phyloP scores from a whole-genome alignment of 2,329 filamentous ascomycete genomes.

The Fusarium dlaminii region DNA sequence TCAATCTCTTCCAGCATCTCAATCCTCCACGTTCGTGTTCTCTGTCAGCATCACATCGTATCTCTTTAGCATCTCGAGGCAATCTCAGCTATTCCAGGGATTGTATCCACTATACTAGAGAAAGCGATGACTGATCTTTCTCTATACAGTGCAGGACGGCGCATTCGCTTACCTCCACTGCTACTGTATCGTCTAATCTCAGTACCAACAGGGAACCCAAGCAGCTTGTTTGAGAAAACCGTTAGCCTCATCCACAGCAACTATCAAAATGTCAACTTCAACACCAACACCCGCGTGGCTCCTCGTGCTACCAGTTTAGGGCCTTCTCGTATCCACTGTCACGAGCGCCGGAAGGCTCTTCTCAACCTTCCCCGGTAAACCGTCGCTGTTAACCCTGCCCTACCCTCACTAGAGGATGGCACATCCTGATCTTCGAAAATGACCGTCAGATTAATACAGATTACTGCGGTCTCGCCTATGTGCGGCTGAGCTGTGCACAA shows the following conservation, averaged over 20 bases:
- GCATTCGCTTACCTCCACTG: conserved; percentile 27
- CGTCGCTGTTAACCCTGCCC: conserved; percentile 30
- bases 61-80: conserved; percentile 3
- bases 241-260: conserved; percentile 25
- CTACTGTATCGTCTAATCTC: conserved; percentile 16
- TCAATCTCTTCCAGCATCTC: conserved; percentile 13
- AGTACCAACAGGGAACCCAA: conserved; percentile 33
- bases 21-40: conserved; percentile 22
- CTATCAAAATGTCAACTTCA: conserved; percentile 14
- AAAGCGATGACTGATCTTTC: background rate
- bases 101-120: conserved; percentile 7
- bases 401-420: conserved; percentile 31
- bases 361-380: conserved; percentile 16
- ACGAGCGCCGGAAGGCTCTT: conserved; percentile 17
- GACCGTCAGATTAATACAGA: conserved; percentile 19
- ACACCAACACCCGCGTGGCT: conserved; percentile 16
- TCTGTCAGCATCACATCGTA: conserved; percentile 18
- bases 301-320: conserved; percentile 12
- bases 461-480: conserved; percentile 15
- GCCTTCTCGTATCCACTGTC: conserved; percentile 32
- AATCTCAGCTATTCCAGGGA: conserved; percentile 17
- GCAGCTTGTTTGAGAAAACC: conserved; percentile 26
- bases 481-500: conserved; percentile 28
- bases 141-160: conserved; percentile 1
- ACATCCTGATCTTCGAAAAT: conserved; percentile 31